These are phyloP conservation scores for Pythium monospermum DNA, from an alignment of 352 stramenopile genomes.

Conservation along the genomic window DNA sequence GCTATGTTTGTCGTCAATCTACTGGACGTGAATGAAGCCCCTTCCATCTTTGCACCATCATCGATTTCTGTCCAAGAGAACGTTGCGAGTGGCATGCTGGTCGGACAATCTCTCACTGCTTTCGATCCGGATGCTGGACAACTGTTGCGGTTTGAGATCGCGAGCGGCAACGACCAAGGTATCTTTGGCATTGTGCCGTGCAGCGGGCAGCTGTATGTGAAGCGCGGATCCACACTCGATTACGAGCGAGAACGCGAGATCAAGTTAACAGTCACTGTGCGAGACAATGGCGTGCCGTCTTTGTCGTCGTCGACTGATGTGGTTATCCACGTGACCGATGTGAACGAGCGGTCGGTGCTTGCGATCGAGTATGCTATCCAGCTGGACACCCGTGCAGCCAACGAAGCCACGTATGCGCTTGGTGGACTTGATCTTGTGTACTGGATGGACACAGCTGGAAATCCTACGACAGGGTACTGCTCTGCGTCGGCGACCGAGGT, in stretches of 20 bases:
- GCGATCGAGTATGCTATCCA: conserved; percentile 21
- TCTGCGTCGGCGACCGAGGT: background rate
- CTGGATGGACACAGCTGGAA: conserved; percentile 2
- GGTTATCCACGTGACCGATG: conserved; percentile 27
- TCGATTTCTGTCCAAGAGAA: conserved; percentile 14
- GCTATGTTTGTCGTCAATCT: conserved; percentile 12
- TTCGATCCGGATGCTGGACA: conserved; percentile 29
- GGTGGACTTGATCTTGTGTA: conserved; percentile 2
- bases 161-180: conserved; percentile 17
- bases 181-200: conserved; percentile 44
- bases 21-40: conserved; percentile 26
- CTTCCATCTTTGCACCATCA: conserved; percentile 5
- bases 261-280: conserved; percentile 27
- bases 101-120: conserved; percentile 21
- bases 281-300: conserved; percentile 33
- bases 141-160: conserved; percentile 22
- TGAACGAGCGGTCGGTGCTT: conserved; percentile 41
- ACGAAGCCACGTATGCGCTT: background rate
- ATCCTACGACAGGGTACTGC: conserved; percentile 5
- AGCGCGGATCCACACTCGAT: conserved; percentile 29
- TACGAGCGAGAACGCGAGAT: conserved; percentile 26
- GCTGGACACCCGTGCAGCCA: conserved; percentile 7
- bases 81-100: conserved; percentile 6
- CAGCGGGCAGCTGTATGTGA: conserved; percentile 47
- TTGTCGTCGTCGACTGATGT: conserved; percentile 25